phyloP scores from a whole-genome alignment of 2,329 filamentous ascomycete species.

The Cercospora canescens region DNA sequence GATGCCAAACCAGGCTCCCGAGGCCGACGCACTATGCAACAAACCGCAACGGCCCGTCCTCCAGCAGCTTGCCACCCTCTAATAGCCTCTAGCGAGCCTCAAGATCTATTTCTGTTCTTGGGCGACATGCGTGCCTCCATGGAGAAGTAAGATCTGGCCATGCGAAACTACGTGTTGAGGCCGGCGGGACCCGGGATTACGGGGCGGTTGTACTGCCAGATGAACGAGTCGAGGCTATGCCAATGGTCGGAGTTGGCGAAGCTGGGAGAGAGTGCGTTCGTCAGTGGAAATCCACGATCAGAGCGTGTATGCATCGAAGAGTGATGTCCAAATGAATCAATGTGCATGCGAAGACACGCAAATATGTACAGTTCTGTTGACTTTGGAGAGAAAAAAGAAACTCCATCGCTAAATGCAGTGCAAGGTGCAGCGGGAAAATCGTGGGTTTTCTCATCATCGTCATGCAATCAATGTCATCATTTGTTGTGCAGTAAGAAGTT shows the following conservation, averaged over 20 bases:
- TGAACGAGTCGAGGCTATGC: slow-evolving; percentile 26
- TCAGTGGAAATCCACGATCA: slow-evolving; percentile 11
- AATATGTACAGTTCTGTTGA: slow-evolving; percentile 4
- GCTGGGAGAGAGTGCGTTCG: slow-evolving; percentile 18
- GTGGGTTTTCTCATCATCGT: not conserved
- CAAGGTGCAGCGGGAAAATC: not conserved
- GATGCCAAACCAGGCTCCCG: no score
- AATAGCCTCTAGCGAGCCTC: no score
- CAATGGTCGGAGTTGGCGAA: slow-evolving; percentile 32
- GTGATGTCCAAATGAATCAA: not conserved
- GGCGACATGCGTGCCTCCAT: not conserved
- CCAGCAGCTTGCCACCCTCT: no score
- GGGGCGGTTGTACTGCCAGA: slow-evolving; percentile 26
- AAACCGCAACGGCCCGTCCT: no score
- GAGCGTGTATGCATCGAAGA: not conserved
- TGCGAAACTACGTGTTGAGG: slow-evolving; percentile 5
- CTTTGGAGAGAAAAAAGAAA: not conserved
- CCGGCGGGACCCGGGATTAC: slow-evolving; percentile 22
- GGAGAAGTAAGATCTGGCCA: not conserved
- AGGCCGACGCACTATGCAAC: no score
- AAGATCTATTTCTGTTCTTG: no score
- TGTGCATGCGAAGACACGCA: not conserved
- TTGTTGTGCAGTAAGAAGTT: slow-evolving; percentile 85
- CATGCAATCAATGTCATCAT: slow-evolving; percentile 20
- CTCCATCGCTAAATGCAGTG: not conserved